Percentiles rank a stretch among this genome's conserved stretches.
phyloP scores from a whole-genome alignment of 1,284 basidiomycete species.

The Somion occarium region DNA sequence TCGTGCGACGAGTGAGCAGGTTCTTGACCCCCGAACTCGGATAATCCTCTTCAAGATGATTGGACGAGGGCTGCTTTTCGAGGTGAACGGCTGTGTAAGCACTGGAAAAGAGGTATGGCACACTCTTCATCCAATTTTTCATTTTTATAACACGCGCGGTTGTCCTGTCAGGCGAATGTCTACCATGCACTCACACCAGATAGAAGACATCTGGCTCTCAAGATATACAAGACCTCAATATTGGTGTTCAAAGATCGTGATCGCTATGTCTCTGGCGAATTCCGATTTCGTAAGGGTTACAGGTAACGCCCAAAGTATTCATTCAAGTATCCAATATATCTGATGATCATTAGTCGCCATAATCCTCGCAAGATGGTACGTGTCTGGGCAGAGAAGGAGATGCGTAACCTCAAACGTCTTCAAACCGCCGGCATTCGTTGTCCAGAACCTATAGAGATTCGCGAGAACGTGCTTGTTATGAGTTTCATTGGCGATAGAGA shows the following conservation, averaged over 20 bases:
- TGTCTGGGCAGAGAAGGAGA: constrained; percentile 99
- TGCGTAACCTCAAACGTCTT: constrained; percentile 90
- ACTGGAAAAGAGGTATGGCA: constrained; percentile 87
- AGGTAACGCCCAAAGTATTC: constrained; percentile 24
- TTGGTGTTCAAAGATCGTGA: constrained; percentile 96
- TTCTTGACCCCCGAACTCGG: constrained; percentile 87
- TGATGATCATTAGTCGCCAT: constrained; percentile 42
- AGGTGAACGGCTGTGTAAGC: constrained; percentile 90
- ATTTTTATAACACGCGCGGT: neutral
- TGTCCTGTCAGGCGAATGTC: constrained; percentile 82
- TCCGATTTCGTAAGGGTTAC: constrained; percentile 92
- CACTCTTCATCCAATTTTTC: neutral
- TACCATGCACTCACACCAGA: constrained; percentile 80
- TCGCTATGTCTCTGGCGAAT: constrained; percentile 89
- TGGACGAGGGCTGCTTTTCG: constrained; percentile 77
- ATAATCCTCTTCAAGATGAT: constrained; percentile 94
- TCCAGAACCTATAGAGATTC: constrained; percentile 88
- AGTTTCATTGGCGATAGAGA: constrained; percentile 81
- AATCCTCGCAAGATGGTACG: constrained; percentile 99
- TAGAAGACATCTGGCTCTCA: constrained; percentile 75
- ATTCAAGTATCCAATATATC: neutral
- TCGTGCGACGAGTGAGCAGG: constrained; percentile 92
- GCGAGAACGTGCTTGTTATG: constrained; percentile 98
- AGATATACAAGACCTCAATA: constrained; percentile 99
- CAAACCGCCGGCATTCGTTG: constrained; percentile 79